Base-by-base conservation (phyloP, 2,329 filamentous ascomycete genomes). In the Geosmithia flava region DNA sequence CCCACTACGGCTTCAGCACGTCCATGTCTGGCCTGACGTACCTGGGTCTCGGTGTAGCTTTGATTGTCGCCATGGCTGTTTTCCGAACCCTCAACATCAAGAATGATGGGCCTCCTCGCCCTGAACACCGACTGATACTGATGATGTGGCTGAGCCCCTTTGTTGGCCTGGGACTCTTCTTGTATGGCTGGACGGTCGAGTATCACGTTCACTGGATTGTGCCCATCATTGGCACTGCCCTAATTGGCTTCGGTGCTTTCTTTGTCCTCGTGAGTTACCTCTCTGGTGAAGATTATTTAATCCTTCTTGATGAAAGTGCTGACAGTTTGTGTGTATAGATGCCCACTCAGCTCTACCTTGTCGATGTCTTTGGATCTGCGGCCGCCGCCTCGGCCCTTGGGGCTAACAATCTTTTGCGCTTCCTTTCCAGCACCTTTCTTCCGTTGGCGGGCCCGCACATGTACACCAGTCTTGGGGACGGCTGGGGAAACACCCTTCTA, bases 361-460 rank as follows among this genome's bases (percentile, higher is more conserved):
- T 62, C 19, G 61, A 63, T n/a, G 52, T 57, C 3, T 63, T 60
- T 48, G 41, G 41, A 19, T 53, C 59, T 23, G 43, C 49, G 1
- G 59, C 61, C 6, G 29, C 29, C 6, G 29, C 29, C 7, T 30
- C 29, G 29, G 29, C 29, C 29, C 29, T 30, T 11, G 29, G 29
- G 7, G 29, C 29, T 11, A 30, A 30, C 29, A 30, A 30, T 11
- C 29, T 30, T 11, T 11, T 30, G 7, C 29, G 29, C 29, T 30
- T 30, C 11, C 29, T 30, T 11, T 30, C 29, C 29, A 30, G 29
- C 29, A 30, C 29, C 29, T 81, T 88, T 23, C 71, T 82, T 10
- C 80, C 80, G 0, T 62, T 83, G 1, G 78, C 76, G 2, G 80
- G 78, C 0, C 60, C 68, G 2, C 63, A 66, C 13, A 57, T 63